Evolutionary conservation across 1,284 basidiomycete species (phyloP).

Genomic region (Heterobasidion occidentale): DNA sequence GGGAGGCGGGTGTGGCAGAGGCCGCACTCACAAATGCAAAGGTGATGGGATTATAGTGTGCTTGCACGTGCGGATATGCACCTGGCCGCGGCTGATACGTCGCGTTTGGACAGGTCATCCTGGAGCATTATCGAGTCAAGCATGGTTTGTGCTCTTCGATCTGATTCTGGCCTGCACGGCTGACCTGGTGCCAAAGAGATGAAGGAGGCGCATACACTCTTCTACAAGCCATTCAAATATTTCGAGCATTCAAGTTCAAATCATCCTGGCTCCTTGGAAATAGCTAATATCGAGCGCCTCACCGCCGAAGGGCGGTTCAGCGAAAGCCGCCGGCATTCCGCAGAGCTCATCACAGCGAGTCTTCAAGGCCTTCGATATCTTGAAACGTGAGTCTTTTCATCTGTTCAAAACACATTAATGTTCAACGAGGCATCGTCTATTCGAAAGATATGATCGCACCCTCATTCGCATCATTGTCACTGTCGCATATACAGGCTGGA

Average conservation of each 20-base stretch:
- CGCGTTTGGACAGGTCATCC: constrained; percentile 42
- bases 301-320: constrained; percentile 39
- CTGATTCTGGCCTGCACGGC: neutral
- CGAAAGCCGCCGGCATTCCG: constrained; percentile 42
- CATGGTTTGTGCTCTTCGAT: constrained; percentile 41
- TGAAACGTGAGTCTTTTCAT: constrained; percentile 48
- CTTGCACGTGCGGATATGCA: neutral
- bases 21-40: constrained; percentile 68
- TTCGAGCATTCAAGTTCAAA: constrained; percentile 34
- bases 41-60: constrained; percentile 20
- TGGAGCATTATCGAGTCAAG: constrained; percentile 79
- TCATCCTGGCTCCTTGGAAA: constrained; percentile 17
- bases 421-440: neutral
- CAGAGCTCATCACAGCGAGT: constrained; percentile 46
- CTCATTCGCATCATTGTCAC: constrained; percentile 67
- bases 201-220: constrained; percentile 48
- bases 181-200: constrained; percentile 35
- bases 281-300: constrained; percentile 36
- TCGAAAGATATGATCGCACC: constrained; percentile 57
- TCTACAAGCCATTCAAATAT: constrained; percentile 60
- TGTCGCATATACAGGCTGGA: constrained; percentile 75
- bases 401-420: neutral
- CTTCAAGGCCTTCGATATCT: constrained; percentile 74
- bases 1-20: constrained; percentile 37
- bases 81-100: neutral